Conservation (phyloP, 768 basidiomycete species). For the Lactarius trivialis region DNA sequence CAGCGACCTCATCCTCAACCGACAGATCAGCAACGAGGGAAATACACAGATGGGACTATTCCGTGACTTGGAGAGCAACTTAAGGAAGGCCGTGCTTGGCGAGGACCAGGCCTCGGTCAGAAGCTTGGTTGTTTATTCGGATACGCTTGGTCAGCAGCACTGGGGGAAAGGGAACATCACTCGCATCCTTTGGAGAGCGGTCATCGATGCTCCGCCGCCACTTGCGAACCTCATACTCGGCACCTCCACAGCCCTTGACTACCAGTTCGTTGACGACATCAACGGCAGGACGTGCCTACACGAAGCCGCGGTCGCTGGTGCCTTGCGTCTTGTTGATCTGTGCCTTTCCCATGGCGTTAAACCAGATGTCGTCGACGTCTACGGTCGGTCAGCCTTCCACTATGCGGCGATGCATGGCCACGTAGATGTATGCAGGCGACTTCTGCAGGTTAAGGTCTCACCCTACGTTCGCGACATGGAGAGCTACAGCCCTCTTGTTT, state of each 20-base stretch:
- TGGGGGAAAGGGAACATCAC: constrained; percentile 65
- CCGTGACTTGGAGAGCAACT: constrained; percentile 82
- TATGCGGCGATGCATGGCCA: constrained; percentile 96
- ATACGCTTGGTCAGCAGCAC: constrained; percentile 52
- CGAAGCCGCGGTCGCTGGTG: constrained; percentile 85
- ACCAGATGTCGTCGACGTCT: constrained; percentile 75
- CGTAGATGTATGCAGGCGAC: constrained; percentile 60
- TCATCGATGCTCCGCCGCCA: constrained; percentile 70
- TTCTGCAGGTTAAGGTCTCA: constrained; percentile 63
- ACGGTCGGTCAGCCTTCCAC: constrained; percentile 90
- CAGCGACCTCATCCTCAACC: constrained; percentile 60
- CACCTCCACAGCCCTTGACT: constrained; percentile 72
- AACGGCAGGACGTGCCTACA: constrained; percentile 93
- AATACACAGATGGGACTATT: constrained; percentile 62
- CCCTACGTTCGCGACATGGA: constrained; percentile 80
- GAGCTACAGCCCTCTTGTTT: constrained; percentile 89
- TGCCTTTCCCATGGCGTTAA: constrained; percentile 70
- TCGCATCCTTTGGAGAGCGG: constrained; percentile 92
- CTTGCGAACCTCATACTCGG: constrained; percentile 69
- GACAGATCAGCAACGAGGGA: constrained; percentile 62
- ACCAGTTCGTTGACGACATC: constrained; percentile 91
- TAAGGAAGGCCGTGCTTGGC: constrained; percentile 68
- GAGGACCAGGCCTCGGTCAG: constrained; percentile 53
- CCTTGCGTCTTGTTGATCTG: constrained; percentile 65
- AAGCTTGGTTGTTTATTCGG: constrained; percentile 67